Evolutionary conservation across 2,329 filamentous ascomycete species (phyloP), one percentile per base, ranked within the genome.

Genomic region (Coniochaeta sp.): DNA sequence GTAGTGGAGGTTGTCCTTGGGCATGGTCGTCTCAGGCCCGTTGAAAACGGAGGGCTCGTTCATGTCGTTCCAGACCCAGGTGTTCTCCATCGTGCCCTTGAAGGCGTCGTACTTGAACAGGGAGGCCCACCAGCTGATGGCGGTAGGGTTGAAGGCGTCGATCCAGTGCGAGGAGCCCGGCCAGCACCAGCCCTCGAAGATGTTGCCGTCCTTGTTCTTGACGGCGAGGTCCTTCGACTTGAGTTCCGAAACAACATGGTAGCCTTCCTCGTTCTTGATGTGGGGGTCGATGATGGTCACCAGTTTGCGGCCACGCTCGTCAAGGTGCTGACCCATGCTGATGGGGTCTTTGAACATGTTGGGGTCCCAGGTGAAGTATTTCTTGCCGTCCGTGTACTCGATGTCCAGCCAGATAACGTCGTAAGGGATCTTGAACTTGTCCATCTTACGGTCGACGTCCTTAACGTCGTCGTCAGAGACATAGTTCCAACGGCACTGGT

Each of bases 51-150:
- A 97, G 0, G 94, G 94, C 72, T 99, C 94, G 65, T 96, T 97
- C 94, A 99, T 99, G 67, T 99, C 94, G 67, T 99, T 99, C 94
- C 94, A 99, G 61, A 99, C 83, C 69, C 90, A 96, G 0, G 89
- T 86, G 67, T 97, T 99, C 57, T 85, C 77, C 60, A 86, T 79
- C 1, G 90, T 90, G 47, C 91, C 91, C 68, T 89, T 89, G 78
- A 96, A 99, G 35, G 73, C 80, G 65, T 89, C 84, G 59, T 95
- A 97, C 62, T 87, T 86, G 78, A 95, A 97, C 10, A 97, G 79
- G 3, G 77, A 72, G 59, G 83, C 87, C 92, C 94, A 99, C 94
- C 94, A 99, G 55, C 87, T 82, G 51, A 87, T 82, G 6, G 91
- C 89, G 51, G 86, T 86, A n/a, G 92, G 91, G 65, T 92, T 97